Evolutionary conservation across 139 green algal species (phyloP), one percentile per base, ranked within the genome.

Genomic region (Ostreobium quekettii): DNA sequence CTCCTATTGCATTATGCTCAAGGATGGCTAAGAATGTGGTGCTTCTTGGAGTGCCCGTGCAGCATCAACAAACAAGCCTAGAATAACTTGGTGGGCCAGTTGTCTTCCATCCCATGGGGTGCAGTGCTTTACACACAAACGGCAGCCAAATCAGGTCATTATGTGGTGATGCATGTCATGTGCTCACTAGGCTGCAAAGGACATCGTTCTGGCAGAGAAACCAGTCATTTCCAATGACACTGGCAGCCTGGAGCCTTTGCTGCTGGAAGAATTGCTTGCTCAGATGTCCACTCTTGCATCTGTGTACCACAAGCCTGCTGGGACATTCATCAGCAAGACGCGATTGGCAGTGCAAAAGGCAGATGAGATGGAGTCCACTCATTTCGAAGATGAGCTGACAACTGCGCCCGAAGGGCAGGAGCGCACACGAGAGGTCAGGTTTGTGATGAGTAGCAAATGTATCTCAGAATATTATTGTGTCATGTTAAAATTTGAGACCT

Each of bases 291-390:
- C 83, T 24, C 78, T 97, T n/a, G 81, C 91, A 2, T 88, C 80
- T 3, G 91, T 98, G 32, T 98, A 97, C 79, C 93, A 98, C 76
- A 93, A 92, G 69, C 93, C 93, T 32, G 79, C 91, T 4, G 83
- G 89, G 36, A 84, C 82, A 0, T 97, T 97, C 73, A 83, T 95
- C 47, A 88, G 72, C 71, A 60, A 78, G 19, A 67, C 84, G 48
- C 81, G 86, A 4, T 63, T 91, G 48, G 86, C 87, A n/a, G 89
- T 96, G 33, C 74, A 83, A 42, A 74, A 74, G 1, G 80, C 78
- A 15, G 80, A 82, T 26, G 83, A 90, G 38, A 56, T 90, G 57
- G 56, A 74, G 35, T 53, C 53, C 11, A 15, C 26, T 8, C 8
- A 15, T 26, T 62, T 62, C 19, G 7, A 62, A 8, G 7, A 62